Evolutionary conservation across 441 rosid species (phyloP), one percentile per base, ranked within the genome.

Genomic region (Pelargonium fulgidum): DNA sequence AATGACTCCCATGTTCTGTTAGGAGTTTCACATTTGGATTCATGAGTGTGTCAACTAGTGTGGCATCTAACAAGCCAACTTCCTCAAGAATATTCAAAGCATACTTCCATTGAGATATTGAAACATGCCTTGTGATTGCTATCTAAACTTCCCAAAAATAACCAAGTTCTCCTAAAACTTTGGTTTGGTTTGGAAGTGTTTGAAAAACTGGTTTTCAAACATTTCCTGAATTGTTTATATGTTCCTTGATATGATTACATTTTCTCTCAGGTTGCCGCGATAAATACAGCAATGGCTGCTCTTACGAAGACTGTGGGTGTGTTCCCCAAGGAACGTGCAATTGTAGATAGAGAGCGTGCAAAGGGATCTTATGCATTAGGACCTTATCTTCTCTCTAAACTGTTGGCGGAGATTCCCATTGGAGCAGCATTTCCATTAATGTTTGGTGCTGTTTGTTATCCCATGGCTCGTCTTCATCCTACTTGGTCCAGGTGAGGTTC

Each of bases 281-380:
- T 93, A 82, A 93, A 91, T 82, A 93, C 99, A 2, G 97, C 96
- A 64, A 93, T 91, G 99, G 97, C 96, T 82, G 97, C 99, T 81
- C 96, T 93, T 36, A 93, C 99, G 66, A 93, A 91, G 80, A 91
- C 97, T 3, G 96, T 88, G 69, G 92, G 97, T 59, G 96, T 93
- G 67, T 93, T 93, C 77, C 99, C 99, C 44, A 91, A 91, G 83
- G 99, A 93, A 78, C 91, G 97, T 72, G 85, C 92, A 54, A 89
- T 93, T 69, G 96, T 93, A 62, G 93, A 89, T 76, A 89, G 97
- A 81, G 99, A 93, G 78, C 88, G 92, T 68, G 87, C 88, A 22
- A 93, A 93, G 82, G 96, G 93, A n/a, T 93, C 96, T 71, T 93
- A 93, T 68, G 70, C 85, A 4, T 71, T 93, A 70, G 96, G 99